Percentiles rank a stretch among this genome's conserved stretches.
These are phyloP conservation scores for Bjerkandera adusta DNA, from an alignment of 1,284 basidiomycete species.

Conservation along the genomic window DNA sequence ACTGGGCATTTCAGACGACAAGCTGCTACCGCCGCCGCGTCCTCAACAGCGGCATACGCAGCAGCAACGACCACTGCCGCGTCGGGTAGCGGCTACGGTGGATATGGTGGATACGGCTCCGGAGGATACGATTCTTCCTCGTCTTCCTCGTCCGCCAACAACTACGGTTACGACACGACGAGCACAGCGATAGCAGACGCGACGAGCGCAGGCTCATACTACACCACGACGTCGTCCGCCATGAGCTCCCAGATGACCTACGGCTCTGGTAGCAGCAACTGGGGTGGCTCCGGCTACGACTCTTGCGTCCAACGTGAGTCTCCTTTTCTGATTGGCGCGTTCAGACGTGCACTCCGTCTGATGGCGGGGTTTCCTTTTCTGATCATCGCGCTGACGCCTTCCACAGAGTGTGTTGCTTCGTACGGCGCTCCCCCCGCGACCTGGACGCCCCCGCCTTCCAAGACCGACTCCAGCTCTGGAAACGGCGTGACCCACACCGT, in stretches of 20 bases:
- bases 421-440: conserved; percentile 45
- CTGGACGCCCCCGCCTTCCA: conserved; percentile 40
- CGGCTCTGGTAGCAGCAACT: conserved; percentile 64
- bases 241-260: conserved; percentile 35
- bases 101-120: too few relatives aligned
- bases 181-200: background rate
- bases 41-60: conserved; percentile 7
- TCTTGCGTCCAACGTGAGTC: conserved; percentile 69
- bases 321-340: background rate
- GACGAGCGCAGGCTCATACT: background rate
- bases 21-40: conserved; percentile 4
- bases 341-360: too few relatives aligned
- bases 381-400: conserved; percentile 7
- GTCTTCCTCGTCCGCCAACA: conserved; percentile 3
- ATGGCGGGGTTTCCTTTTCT: background rate
- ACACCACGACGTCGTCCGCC: conserved; percentile 13
- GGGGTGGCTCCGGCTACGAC: conserved; percentile 58
- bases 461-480: conserved; percentile 28
- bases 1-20: background rate
- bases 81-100: background rate
- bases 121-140: too few relatives aligned
- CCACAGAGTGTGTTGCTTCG: conserved; percentile 60
- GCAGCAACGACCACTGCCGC: conserved; percentile 9
- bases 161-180: conserved; percentile 4
- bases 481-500: conserved; percentile 57